Percentiles rank a stretch among this genome's conserved stretches.
Conservation (phyloP, 2,329 filamentous ascomycete genomes). For the Colletotrichum acutatum region DNA sequence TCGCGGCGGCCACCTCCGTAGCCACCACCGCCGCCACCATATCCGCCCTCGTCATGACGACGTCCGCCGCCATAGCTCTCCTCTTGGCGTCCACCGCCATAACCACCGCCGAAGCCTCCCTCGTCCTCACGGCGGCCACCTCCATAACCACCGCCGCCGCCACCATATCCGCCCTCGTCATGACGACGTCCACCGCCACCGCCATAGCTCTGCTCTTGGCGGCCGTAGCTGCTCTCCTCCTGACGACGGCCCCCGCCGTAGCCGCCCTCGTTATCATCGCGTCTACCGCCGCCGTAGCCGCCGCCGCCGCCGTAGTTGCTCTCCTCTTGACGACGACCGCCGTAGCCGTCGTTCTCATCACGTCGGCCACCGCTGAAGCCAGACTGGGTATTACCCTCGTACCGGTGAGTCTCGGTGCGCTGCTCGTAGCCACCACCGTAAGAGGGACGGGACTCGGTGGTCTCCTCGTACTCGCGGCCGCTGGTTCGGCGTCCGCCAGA, state of each 20-base stretch:
- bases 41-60: slow-evolving; percentile 37
- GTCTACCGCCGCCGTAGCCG: slow-evolving; percentile 35
- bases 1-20: slow-evolving; percentile 30
- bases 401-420: slow-evolving; percentile 64
- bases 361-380: slow-evolving; percentile 38
- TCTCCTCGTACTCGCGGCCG: slow-evolving; percentile 69
- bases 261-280: slow-evolving; percentile 37
- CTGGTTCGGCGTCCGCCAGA: slow-evolving; percentile 49
- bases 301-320: slow-evolving; percentile 37
- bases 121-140: slow-evolving; percentile 39
- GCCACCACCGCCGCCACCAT: slow-evolving; percentile 33
- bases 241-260: slow-evolving; percentile 35
- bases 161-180: slow-evolving; percentile 35
- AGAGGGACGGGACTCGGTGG: slow-evolving; percentile 62
- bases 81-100: slow-evolving; percentile 38
- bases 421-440: slow-evolving; percentile 68
- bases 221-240: slow-evolving; percentile 19
- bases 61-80: slow-evolving; percentile 39
- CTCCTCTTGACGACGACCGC: slow-evolving; percentile 41
- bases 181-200: slow-evolving; percentile 24
- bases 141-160: slow-evolving; percentile 24
- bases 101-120: slow-evolving; percentile 38
- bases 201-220: slow-evolving; percentile 36
- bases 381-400: slow-evolving; percentile 47
- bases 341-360: slow-evolving; percentile 40